phyloP scores from a whole-genome alignment of 805 yeast species.

The Teunomyces atbi region DNA sequence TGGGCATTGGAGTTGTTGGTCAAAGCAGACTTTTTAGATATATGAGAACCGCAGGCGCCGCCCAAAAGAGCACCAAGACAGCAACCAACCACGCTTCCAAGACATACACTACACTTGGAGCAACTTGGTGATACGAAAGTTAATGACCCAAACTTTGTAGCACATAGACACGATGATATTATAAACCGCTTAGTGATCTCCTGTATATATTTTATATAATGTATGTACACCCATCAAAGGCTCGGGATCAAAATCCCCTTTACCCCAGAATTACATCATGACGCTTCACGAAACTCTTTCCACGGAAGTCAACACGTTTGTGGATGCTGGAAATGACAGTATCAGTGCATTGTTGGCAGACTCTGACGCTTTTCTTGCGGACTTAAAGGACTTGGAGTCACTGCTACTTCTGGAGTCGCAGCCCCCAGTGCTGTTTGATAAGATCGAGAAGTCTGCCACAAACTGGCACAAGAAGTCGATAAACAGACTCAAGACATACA shows the following conservation, averaged over 20 bases:
- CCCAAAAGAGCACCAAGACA: too few species aligned
- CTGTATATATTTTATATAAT: neutral
- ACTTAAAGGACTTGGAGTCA: slow-evolving; percentile 23
- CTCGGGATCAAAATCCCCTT: slow-evolving; percentile 3
- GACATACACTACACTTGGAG: too few species aligned
- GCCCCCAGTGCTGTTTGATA: neutral
- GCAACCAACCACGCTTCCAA: too few species aligned
- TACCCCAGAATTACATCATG: slow-evolving; percentile 10
- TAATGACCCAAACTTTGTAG: too few species aligned
- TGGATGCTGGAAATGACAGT: slow-evolving; percentile 20
- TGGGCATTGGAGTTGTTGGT: slow-evolving; percentile 88
- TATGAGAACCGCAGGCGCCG: too few species aligned
- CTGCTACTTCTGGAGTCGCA: slow-evolving; percentile 14
- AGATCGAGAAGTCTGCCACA: slow-evolving; percentile 17
- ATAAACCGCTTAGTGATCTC: neutral
- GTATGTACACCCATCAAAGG: too few species aligned
- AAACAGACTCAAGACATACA: slow-evolving; percentile 31
- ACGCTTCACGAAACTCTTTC: slow-evolving; percentile 25
- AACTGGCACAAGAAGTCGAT: slow-evolving; percentile 39
- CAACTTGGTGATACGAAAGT: too few species aligned
- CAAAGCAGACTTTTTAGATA: slow-evolving; percentile 88
- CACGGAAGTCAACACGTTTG: slow-evolving; percentile 24
- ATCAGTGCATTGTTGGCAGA: slow-evolving; percentile 19
- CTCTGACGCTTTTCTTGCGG: slow-evolving; percentile 22
- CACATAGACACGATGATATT: too few species aligned